Conservation (phyloP, 75 land plant genomes). For the Pseudotsuga menziesii region DNA sequence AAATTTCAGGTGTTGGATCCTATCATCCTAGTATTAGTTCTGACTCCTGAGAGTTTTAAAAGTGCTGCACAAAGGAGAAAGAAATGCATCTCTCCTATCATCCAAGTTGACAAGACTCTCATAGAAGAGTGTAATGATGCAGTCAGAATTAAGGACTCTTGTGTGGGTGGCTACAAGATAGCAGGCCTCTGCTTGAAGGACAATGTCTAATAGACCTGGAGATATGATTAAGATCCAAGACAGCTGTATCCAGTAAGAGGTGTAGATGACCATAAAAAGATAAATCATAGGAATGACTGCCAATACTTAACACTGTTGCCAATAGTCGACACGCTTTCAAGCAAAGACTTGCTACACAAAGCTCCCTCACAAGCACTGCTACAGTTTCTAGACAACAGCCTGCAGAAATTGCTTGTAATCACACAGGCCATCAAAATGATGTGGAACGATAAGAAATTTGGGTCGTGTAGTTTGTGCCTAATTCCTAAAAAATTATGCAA, state of each 20-base stretch:
- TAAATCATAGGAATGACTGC: neutral
- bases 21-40: no score
- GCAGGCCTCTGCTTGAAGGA: neutral
- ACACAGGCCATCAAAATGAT: neutral
- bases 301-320: neutral
- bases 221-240: neutral
- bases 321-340: neutral
- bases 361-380: neutral
- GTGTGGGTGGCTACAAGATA: no score
- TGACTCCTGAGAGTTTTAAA: no score
- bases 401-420: neutral
- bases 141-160: no score
- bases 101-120: no score
- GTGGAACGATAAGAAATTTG: neutral
- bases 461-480: neutral
- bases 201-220: neutral
- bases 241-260: neutral
- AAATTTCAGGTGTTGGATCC: no score
- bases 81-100: no score
- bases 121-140: no score
- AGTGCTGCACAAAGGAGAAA: no score
- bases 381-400: neutral
- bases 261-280: neutral
- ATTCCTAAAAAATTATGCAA: neutral
- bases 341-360: neutral